These are phyloP conservation scores for Dryadomyces sulphureus DNA, from an alignment of 2,329 filamentous ascomycete genomes.

Conservation along the genomic window DNA sequence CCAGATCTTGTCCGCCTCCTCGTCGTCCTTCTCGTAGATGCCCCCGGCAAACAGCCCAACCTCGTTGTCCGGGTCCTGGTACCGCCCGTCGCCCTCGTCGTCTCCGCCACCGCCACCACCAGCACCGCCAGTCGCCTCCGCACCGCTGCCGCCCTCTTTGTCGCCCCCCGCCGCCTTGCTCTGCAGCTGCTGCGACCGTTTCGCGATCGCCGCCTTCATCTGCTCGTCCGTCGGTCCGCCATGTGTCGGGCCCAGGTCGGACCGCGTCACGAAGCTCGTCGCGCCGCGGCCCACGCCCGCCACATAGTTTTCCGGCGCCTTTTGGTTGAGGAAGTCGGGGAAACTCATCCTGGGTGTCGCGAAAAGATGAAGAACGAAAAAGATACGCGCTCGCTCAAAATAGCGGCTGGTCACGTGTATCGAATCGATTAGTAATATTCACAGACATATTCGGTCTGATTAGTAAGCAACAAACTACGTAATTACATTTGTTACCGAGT, in stretches of 20 bases:
- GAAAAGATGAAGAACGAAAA: not conserved
- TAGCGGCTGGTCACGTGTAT: no score
- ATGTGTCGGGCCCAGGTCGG: slow-evolving; percentile 85
- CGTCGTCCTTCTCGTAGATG: slow-evolving; percentile 92
- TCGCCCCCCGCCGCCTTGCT: slow-evolving; percentile 41
- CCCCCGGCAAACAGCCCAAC: slow-evolving; percentile 89
- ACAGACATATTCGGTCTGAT: no score
- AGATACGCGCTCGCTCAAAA: not conserved
- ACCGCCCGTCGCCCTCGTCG: slow-evolving; percentile 59
- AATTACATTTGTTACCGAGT: no score
- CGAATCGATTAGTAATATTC: no score
- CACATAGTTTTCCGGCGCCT: slow-evolving; percentile 76
- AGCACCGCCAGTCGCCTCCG: no score
- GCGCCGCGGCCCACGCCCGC: slow-evolving; percentile 95
- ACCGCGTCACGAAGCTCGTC: slow-evolving; percentile 94
- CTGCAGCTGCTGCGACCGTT: slow-evolving; percentile 69
- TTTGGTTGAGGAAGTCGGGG: slow-evolving; percentile 76
- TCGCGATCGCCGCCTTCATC: slow-evolving; percentile 93
- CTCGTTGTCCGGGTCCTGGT: slow-evolving; percentile 94
- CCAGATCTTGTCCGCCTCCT: slow-evolving; percentile 94
- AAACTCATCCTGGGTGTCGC: slow-evolving; percentile 35
- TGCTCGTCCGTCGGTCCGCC: slow-evolving; percentile 95
- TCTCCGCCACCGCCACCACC: slow-evolving; percentile 35
- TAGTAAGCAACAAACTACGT: no score
- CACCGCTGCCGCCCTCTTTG: slow-evolving; percentile 39